A percentile compares a stretch with the other conserved stretches of the same genome.
phyloP scores from a whole-genome alignment of 257 asterid species.

The Misopates orontium region DNA sequence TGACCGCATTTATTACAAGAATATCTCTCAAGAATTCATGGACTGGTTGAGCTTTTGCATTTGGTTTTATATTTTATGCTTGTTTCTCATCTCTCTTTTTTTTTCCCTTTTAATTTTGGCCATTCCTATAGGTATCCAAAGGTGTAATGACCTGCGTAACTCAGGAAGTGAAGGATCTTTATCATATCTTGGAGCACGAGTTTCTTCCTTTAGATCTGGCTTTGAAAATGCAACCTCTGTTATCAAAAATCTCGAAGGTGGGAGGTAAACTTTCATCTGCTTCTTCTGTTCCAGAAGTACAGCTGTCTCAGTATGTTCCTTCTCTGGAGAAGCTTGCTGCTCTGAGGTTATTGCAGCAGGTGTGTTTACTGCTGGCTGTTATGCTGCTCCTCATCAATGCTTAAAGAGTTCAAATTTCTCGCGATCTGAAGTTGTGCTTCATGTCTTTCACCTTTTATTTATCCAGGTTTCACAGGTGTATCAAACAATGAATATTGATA shows the following conservation, averaged over 20 bases:
- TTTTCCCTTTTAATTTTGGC: slow-evolving; percentile 13
- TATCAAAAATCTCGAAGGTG: slow-evolving; percentile 67
- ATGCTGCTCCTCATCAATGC: neutral
- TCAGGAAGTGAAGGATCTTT: slow-evolving; percentile 87
- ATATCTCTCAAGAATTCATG: neutral
- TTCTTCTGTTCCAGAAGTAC: slow-evolving; percentile 72
- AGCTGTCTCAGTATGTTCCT: slow-evolving; percentile 63
- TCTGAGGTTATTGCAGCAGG: slow-evolving; percentile 87
- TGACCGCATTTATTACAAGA: slow-evolving; percentile 1
- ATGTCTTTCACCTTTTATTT: slow-evolving; percentile 20
- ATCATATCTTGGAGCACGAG: slow-evolving; percentile 67
- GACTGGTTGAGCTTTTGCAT: neutral
- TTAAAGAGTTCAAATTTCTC: neutral
- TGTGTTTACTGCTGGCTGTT: slow-evolving; percentile 22
- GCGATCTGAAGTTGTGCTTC: neutral
- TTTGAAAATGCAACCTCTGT: slow-evolving; percentile 65
- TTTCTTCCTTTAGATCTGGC: slow-evolving; percentile 72
- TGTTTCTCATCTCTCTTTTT: slow-evolving; percentile 2
- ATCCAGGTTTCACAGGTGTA: slow-evolving; percentile 85
- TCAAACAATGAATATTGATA: slow-evolving; percentile 72
- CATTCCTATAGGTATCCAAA: slow-evolving; percentile 60
- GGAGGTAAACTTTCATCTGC: slow-evolving; percentile 79
- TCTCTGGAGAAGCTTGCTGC: slow-evolving; percentile 81
- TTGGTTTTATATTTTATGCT: neutral
- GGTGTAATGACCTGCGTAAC: slow-evolving; percentile 88